These are phyloP conservation scores for Onygena corvina DNA, from an alignment of 2,329 filamentous ascomycete genomes.

Conservation along the genomic window DNA sequence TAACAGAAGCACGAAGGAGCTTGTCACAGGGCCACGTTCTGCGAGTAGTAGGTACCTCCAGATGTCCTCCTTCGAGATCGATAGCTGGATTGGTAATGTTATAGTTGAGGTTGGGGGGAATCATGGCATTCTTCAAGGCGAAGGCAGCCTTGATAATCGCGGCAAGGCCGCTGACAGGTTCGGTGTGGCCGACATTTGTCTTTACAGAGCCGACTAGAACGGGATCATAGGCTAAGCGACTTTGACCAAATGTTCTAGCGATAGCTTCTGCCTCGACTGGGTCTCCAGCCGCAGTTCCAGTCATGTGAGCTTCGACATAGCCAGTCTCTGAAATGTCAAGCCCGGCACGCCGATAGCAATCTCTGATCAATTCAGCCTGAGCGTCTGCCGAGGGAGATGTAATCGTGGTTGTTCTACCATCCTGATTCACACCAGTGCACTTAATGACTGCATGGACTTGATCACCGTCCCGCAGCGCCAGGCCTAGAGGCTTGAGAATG, in stretches of 20 bases:
- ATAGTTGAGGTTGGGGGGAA: conserved; percentile 21
- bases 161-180: conserved; percentile 18
- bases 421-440: conserved; percentile 20
- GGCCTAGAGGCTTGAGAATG: conserved; percentile 22
- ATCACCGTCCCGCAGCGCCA: conserved; percentile 25
- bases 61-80: not conserved
- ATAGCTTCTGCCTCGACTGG: conserved; percentile 17
- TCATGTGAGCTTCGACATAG: conserved; percentile 21
- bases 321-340: conserved; percentile 13
- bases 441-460: conserved; percentile 27
- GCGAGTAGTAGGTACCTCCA: conserved; percentile 2
- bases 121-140: conserved; percentile 19
- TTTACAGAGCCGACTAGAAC: conserved; percentile 14
- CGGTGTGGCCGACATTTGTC: conserved; percentile 29
- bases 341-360: conserved; percentile 22
- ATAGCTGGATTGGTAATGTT: conserved; percentile 19
- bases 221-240: not conserved
- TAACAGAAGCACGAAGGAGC: conserved; percentile 31
- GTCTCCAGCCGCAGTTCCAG: conserved; percentile 26
- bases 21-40: conserved; percentile 12
- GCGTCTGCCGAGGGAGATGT: conserved; percentile 16
- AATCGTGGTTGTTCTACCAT: conserved; percentile 21
- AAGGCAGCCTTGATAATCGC: conserved; percentile 24
- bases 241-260: conserved; percentile 11
- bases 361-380: conserved; percentile 23